Conservation (phyloP, 1,139 yeast genomes). For the Pneumocystis canis region DNA sequence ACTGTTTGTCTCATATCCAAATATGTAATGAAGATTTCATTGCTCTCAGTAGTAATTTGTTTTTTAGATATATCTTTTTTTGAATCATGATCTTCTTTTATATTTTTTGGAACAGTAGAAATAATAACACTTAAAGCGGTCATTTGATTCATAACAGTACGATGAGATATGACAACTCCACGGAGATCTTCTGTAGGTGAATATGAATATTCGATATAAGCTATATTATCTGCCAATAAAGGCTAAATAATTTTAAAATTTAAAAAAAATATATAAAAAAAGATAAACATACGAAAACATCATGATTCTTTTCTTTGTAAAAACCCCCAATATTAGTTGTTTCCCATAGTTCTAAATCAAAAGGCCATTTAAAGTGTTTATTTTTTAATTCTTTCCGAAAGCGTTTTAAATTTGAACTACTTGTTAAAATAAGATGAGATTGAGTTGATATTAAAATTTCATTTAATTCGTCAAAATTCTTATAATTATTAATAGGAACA, state of each 20-base stretch:
- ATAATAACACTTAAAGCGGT: slow-evolving; percentile 54
- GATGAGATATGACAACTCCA: slow-evolving; percentile 85
- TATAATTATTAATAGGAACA: slow-evolving; percentile 43
- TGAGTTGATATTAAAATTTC: slow-evolving; percentile 62
- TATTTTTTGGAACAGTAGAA: slow-evolving; percentile 28
- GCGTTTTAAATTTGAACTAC: slow-evolving; percentile 61
- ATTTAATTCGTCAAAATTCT: slow-evolving; percentile 17
- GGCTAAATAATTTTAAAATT: slow-evolving; percentile 21
- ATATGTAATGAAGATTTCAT: slow-evolving; percentile 41
- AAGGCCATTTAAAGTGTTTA: slow-evolving; percentile 38
- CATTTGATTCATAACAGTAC: slow-evolving; percentile 83
- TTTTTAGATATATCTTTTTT: slow-evolving; percentile 3
- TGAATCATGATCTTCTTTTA: slow-evolving; percentile 2
- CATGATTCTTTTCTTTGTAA: slow-evolving; percentile 42
- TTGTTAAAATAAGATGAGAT: slow-evolving; percentile 62
- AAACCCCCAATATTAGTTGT: slow-evolving; percentile 77
- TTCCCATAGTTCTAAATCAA: slow-evolving; percentile 57
- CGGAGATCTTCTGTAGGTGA: slow-evolving; percentile 83
- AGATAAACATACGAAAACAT: slow-evolving; percentile 31
- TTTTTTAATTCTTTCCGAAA: slow-evolving; percentile 43
- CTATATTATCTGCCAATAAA: slow-evolving; percentile 58
- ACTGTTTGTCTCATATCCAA: slow-evolving; percentile 77
- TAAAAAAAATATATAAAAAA: neutral
- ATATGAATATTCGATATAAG: slow-evolving; percentile 83
- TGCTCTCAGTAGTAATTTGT: slow-evolving; percentile 3